Evolutionary conservation across 139 green algal genomes (phyloP).

Genomic region (Eudorina sp.): DNA sequence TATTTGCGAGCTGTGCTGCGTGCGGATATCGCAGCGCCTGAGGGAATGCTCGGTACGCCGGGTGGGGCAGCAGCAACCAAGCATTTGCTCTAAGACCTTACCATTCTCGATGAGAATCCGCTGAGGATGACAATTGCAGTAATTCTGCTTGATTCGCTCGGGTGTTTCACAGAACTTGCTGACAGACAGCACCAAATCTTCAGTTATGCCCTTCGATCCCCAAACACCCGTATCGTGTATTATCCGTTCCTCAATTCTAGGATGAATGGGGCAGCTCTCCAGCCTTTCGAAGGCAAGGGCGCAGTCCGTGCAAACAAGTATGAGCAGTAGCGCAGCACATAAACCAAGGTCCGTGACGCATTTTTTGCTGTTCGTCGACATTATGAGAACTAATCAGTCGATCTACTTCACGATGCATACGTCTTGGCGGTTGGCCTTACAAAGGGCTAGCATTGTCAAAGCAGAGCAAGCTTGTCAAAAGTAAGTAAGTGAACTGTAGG

Average conservation of each 20-base stretch:
- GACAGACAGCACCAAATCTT: conserved; percentile 7
- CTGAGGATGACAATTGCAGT: conserved; percentile 13
- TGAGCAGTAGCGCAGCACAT: not conserved
- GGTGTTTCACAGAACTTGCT: not conserved
- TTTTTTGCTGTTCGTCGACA: no score
- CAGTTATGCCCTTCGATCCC: conserved; percentile 10
- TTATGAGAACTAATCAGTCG: no score
- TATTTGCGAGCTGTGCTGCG: no score
- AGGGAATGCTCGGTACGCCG: no score
- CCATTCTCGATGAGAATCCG: conserved; percentile 10
- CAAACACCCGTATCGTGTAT: not conserved
- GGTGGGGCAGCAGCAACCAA: not conserved
- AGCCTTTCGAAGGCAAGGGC: not conserved
- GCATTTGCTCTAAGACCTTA: not conserved
- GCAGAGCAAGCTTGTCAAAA: no score
- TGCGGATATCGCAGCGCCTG: no score
- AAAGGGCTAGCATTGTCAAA: no score
- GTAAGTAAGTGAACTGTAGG: no score
- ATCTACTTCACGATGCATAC: no score
- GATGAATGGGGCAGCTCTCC: not conserved
- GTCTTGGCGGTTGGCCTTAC: no score
- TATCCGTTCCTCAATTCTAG: conserved; percentile 8
- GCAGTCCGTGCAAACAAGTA: not conserved
- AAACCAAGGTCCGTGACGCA: no score
- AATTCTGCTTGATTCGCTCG: not conserved